Base-by-base conservation (phyloP, 2,329 filamentous ascomycete genomes). In the Metarhizium brunneum region DNA sequence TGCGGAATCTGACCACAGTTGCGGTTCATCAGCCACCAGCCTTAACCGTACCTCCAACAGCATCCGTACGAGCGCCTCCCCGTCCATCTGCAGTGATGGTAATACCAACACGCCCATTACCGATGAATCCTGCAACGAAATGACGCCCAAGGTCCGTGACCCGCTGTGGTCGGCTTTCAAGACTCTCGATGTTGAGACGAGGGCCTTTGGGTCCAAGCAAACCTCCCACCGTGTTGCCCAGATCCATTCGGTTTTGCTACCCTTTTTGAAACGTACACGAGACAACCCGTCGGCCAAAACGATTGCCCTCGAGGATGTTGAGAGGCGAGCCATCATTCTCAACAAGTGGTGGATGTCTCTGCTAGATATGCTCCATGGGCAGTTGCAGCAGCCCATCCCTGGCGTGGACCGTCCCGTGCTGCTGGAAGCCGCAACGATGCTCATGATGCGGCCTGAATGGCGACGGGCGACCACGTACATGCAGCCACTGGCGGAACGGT, bases 381-480 rank as follows among this genome's bases (percentile, higher is more conserved):
- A 82, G 6, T 61, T 72, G 55, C 70, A 77, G 52, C 87, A 90
- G 63, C 86, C 87, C 3, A 85, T 96, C 14, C 85, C 90, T 1
- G 89, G 89, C 11, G 86, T 90, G n/a, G 92, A 96, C 65, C 80
- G 90, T 36, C 89, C 90, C 0, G 80, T 84, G 2, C 83, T 95
- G 47, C 79, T 95, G 36, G 91, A 96, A 65, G 87, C 84, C 5
- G 80, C 88, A 25, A 84, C 86, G 51, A 82, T 87, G 54, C 84
- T 96, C 66, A 95, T 96, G 91, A 87, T 87, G 70, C 82, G 92
- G 50, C 84, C 87, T 0, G 92, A 96, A 72, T 96, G 92, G 92
- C 84, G 89, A 59, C 78, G 87, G 54, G 80, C 85, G 30, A 87
- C 87, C 0, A 84, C 84, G 4, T 82, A 79, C 20, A 86, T 88